Base-by-base conservation (phyloP, 495 filamentous ascomycete species). In the Lasiosphaeriaceae sp. region DNA sequence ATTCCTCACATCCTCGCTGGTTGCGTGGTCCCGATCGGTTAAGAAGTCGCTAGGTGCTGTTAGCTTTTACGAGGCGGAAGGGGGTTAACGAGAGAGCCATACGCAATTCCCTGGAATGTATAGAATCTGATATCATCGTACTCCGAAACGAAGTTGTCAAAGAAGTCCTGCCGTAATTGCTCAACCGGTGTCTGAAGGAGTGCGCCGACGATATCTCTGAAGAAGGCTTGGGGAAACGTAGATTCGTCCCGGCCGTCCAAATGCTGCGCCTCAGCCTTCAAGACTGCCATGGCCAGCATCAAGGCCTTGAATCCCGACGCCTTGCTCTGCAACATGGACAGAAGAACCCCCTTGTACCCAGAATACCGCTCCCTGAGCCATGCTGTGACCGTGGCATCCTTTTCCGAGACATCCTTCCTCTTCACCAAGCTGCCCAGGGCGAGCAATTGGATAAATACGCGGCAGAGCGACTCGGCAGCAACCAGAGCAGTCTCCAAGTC, bases 41-140 rank as follows among this genome's bases (percentile, higher is more conserved):
- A 79, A 62, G 57, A 81, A 73, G 31, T 66, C 66, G 47, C 71
- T 77, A 23, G 29, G 29, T 3, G 35, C 9, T 22, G 58, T 61
- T 37, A 59, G 64, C 67, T 63, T 56, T 26, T 17, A 16, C 19
- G 20, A 8, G 1, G 16, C 12, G 16, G 2, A 22, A 45, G 46
- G n/a, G 23, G n/a, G 1, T 9, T 22, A 41, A 20, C 16, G 34
- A 49, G 43, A 22, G 34, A n/a, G 23, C 80, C 85, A 37, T 82
- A 92, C 89, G 77, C 74, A 44, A 93, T 74, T 29, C 80, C 78
- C 47, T 80, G 70, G 62, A 96, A 90, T 8, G 90, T 90, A 64
- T 88, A 87, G 67, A 85, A 96, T 56, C 91, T 74, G 55, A 97
- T 78, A 74, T 98, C 94, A 54, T 96, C 88, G 67, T 86, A 92